A percentile compares a stretch with the other conserved stretches of the same genome.
These are phyloP conservation scores for Russula lepida DNA, from an alignment of 768 basidiomycete species.

Conservation along the genomic window DNA sequence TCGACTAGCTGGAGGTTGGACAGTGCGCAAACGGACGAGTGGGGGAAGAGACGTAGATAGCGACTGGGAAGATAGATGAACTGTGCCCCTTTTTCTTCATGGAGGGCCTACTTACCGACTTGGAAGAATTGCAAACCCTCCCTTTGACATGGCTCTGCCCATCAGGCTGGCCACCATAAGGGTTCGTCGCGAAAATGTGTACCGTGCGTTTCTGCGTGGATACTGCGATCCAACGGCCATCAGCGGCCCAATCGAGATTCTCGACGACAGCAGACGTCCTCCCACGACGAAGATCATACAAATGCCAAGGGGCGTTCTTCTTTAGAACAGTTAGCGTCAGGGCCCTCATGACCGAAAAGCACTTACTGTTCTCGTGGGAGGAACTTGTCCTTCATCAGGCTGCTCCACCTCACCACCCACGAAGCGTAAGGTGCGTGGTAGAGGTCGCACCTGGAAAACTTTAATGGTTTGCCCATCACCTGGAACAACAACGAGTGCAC, in stretches of 20 bases:
- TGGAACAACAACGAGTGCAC: constrained; percentile 40
- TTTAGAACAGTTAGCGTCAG: not conserved
- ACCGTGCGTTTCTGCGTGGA: constrained; percentile 55
- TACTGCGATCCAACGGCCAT: constrained; percentile 62
- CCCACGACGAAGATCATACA: constrained; percentile 67
- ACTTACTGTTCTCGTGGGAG: not conserved
- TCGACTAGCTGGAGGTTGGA: constrained; percentile 23
- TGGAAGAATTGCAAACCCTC: constrained; percentile 44
- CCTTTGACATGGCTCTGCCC: constrained; percentile 51
- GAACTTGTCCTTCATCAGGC: not conserved
- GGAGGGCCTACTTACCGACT: constrained; percentile 33
- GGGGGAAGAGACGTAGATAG: constrained; percentile 48
- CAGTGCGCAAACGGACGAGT: constrained; percentile 43
- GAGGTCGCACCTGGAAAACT: constrained; percentile 38
- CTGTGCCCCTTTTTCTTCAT: not conserved
- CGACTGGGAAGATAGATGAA: constrained; percentile 34
- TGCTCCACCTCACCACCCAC: not conserved
- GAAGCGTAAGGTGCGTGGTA: constrained; percentile 21
- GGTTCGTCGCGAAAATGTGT: constrained; percentile 71
- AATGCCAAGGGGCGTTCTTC: constrained; percentile 36
- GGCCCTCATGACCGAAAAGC: not conserved
- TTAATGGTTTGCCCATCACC: constrained; percentile 48
- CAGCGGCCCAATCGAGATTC: constrained; percentile 42
- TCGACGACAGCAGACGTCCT: constrained; percentile 59
- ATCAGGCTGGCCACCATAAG: constrained; percentile 64